These are phyloP conservation scores for Tolypocladium album DNA, from an alignment of 2,329 filamentous ascomycete genomes.

Conservation along the genomic window DNA sequence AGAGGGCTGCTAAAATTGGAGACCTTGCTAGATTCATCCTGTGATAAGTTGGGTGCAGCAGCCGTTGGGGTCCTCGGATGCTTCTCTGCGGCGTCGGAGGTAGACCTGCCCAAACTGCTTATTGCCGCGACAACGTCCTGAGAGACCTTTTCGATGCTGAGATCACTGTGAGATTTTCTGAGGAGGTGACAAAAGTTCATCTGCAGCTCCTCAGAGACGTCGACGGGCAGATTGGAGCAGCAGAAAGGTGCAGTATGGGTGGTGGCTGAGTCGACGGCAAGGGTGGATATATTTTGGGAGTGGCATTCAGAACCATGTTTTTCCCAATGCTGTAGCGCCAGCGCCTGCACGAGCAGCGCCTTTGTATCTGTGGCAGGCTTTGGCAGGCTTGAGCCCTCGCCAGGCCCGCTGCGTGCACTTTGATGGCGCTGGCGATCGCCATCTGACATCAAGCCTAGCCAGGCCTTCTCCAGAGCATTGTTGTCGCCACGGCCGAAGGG, in stretches of 20 bases:
- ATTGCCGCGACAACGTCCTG: constrained; percentile 32
- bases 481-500: constrained; percentile 77
- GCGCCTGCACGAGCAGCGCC: constrained; percentile 27
- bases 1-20: neutral
- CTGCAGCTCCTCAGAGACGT: constrained; percentile 36
- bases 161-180: constrained; percentile 24
- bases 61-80: constrained; percentile 3
- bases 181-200: constrained; percentile 38
- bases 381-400: constrained; percentile 19
- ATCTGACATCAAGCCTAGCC: constrained; percentile 49
- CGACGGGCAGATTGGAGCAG: constrained; percentile 35
- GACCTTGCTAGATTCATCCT: neutral
- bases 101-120: constrained; percentile 5
- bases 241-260: constrained; percentile 34
- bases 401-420: constrained; percentile 12
- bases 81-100: neutral
- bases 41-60: constrained; percentile 7
- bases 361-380: constrained; percentile 9
- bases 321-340: constrained; percentile 35
- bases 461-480: constrained; percentile 66
- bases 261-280: constrained; percentile 12
- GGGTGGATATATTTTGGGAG: neutral
- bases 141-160: constrained; percentile 33
- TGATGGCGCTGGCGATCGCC: constrained; percentile 37
- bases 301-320: constrained; percentile 26